Conservation (phyloP, 2,329 filamentous ascomycete species). For the Colletotrichum chlorophyti region DNA sequence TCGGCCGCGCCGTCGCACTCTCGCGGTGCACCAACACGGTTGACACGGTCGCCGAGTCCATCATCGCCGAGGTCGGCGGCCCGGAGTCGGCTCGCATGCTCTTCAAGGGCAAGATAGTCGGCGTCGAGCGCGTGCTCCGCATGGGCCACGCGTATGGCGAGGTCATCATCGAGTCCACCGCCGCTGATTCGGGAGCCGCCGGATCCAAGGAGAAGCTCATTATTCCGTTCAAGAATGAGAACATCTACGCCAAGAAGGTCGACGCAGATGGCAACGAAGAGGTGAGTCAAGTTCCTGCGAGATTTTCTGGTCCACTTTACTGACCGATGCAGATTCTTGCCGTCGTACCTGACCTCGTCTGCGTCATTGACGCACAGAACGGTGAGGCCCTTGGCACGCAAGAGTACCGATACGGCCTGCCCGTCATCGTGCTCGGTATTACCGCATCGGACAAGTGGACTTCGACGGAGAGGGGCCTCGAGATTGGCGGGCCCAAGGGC, state of each 20-base stretch:
- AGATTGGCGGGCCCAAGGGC: conserved; percentile 56
- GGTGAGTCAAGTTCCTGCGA: too few relatives aligned
- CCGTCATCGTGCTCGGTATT: conserved; percentile 57
- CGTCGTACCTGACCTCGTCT: conserved; percentile 63
- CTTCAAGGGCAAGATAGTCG: conserved; percentile 68
- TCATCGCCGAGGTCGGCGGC: conserved; percentile 65
- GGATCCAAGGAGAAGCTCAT: conserved; percentile 48
- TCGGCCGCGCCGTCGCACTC: conserved; percentile 50
- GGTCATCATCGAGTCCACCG: conserved; percentile 58
- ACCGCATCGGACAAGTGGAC: conserved; percentile 54
- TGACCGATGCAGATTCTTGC: conserved; percentile 54
- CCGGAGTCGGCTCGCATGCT: conserved; percentile 58
- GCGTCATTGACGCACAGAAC: conserved; percentile 61
- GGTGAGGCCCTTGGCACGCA: conserved; percentile 63
- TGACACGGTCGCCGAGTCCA: conserved; percentile 61
- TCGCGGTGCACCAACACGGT: conserved; percentile 43
- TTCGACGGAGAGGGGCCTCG: conserved; percentile 39
- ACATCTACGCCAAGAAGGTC: conserved; percentile 63
- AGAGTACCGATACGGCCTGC: conserved; percentile 60
- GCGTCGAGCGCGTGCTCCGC: conserved; percentile 61
- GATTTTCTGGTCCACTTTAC: conserved; percentile 9
- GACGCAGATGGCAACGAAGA: conserved; percentile 37
- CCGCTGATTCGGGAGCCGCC: neutral
- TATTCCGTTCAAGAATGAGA: conserved; percentile 79
- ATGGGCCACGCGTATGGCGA: conserved; percentile 68